phyloP scores from a whole-genome alignment of 2,329 filamentous ascomycete species.

The Sphaceloma murrayae region DNA sequence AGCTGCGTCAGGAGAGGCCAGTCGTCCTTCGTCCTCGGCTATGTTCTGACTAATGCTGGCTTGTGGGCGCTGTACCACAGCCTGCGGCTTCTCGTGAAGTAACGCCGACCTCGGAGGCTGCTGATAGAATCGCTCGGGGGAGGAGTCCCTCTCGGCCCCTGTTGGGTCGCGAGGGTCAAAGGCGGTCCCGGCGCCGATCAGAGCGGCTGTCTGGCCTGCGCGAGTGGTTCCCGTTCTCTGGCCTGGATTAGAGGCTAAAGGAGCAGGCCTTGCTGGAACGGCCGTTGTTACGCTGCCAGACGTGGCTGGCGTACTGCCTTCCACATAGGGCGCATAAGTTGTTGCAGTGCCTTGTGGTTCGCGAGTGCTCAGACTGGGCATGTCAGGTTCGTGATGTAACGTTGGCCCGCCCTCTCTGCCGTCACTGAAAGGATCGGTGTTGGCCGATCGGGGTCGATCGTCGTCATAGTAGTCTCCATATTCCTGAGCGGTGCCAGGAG shows the following conservation, averaged over 20 bases:
- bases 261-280: slow-evolving; percentile 17
- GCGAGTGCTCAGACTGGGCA: slow-evolving; percentile 25
- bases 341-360: slow-evolving; percentile 16
- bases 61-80: not conserved
- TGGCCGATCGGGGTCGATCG: slow-evolving; percentile 45
- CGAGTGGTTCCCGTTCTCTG: not conserved
- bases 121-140: slow-evolving; percentile 35
- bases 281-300: slow-evolving; percentile 23
- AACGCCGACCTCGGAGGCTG: slow-evolving; percentile 32
- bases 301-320: slow-evolving; percentile 19
- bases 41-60: not conserved
- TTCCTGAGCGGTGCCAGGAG: slow-evolving; percentile 6
- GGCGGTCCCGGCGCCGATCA: no score
- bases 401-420: slow-evolving; percentile 28
- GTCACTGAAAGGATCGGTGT: slow-evolving; percentile 55
- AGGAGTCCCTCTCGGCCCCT: slow-evolving; percentile 3
- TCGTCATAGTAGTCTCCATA: slow-evolving; percentile 29
- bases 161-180: no score
- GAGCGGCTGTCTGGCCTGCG: not conserved
- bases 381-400: slow-evolving; percentile 32
- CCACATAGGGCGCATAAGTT: slow-evolving; percentile 27
- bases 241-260: slow-evolving; percentile 5
- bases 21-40: not conserved
- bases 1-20: slow-evolving; percentile 13
- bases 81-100: no score